Evolutionary conservation across 345 rosid genomes (phyloP), one percentile per base, ranked within the genome.

Genomic region (Linum usitatissimum): DNA sequence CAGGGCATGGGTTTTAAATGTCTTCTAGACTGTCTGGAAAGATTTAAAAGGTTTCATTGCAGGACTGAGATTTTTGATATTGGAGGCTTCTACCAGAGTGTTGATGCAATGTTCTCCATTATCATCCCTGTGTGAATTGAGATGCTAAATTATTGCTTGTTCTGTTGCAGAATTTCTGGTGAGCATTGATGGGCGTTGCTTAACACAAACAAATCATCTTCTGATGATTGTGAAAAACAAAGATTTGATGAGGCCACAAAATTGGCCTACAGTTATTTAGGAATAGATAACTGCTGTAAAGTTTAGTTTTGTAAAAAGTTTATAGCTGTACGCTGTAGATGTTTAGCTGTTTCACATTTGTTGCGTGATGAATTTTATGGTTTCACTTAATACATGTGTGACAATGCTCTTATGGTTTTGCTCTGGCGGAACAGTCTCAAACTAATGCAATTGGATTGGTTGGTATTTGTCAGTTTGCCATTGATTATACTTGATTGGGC

Each of bases 401-500:
- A 3, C 53, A 55, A 13, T 45, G 19, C 38, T 17, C 53, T 49
- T 36, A 14, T 19, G 36, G 2, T 55, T 57, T 23, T 55, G 18
- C 39, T 10, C 4, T 14, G 9, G 6, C 31, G 38, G 19, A 84
- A 83, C 86, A 75, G 86, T 83, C 80, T 78, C 66, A 80, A 74
- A 77, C 71, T 76, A 81, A 75, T 79, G 82, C 86, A 80, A 78
- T 77, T 89, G 81, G 84, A 86, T 81, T 76, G 80, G 68, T 78
- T 81, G 79, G 75, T 77, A 83, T 78, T 23, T 77, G 80, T 84
- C 75, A 78, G 81, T 81, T 78, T 77, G 80, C 85, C 75, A 78
- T 84, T 81, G 77, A 71, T 74, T 75, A 90, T 79, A 77, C 83
- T 78, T 84, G 79, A 79, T 83, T 91, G 78, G 78, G 86, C 75